Conservation (phyloP, 176 grass and related monocot species). For the Guadua angustifolia region DNA sequence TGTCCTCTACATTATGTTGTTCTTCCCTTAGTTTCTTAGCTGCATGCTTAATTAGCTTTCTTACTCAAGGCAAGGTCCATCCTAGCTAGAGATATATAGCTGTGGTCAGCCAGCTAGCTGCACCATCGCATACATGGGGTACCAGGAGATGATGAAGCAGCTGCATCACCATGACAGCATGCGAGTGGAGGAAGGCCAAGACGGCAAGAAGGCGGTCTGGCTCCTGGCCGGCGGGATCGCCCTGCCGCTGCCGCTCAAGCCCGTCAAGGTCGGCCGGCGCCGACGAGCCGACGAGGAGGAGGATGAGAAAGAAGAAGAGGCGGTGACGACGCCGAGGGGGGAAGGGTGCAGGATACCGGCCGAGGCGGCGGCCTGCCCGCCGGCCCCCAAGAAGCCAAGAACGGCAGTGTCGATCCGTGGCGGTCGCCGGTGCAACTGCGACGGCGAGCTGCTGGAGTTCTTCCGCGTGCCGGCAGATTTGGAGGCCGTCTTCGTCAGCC, state of each 20-base stretch:
- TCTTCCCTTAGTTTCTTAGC: not conserved
- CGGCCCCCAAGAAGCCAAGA: conserved; percentile 61
- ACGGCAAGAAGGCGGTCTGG: not conserved
- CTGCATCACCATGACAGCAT: not conserved
- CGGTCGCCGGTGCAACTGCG: conserved; percentile 45
- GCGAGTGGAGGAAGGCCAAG: not conserved
- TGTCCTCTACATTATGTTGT: not conserved
- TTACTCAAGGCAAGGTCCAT: not conserved
- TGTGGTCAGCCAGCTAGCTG: not conserved
- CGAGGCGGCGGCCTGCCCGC: conserved; percentile 47
- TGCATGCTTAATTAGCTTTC: not conserved
- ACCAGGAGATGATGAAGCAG: conserved; percentile 41
- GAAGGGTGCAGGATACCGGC: conserved; percentile 43
- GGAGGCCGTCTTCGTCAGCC: conserved; percentile 47
- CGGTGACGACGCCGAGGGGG: conserved; percentile 48
- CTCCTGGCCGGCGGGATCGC: conserved; percentile 20
- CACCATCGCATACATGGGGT: conserved; percentile 3
- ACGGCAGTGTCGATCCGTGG: conserved; percentile 32
- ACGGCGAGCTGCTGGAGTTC: conserved; percentile 51
- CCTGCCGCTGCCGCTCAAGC: conserved; percentile 35
- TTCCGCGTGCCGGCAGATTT: conserved; percentile 57
- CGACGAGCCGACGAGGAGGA: not conserved
- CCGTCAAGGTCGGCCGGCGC: conserved; percentile 40
- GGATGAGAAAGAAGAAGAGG: not conserved
- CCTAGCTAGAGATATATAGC: not conserved